A percentile compares a stretch with the other conserved stretches of the same genome.
Evolutionary conservation across 1,139 yeast genomes (phyloP).

Genomic region (Arxiozyma bovina): DNA sequence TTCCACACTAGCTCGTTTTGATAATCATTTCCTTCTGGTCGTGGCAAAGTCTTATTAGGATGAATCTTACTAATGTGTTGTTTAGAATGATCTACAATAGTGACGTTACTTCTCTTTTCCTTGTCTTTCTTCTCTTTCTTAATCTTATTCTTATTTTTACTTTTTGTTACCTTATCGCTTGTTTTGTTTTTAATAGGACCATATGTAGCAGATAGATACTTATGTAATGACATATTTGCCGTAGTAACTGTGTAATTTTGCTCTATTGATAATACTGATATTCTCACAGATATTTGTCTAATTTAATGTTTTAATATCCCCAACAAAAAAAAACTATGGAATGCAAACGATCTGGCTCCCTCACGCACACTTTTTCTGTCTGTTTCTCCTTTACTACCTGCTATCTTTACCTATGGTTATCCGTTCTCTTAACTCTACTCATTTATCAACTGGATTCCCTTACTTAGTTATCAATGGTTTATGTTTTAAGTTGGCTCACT

Average conservation of each 20-base stretch:
- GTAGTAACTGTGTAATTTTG: not conserved
- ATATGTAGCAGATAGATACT: slow-evolving; percentile 45
- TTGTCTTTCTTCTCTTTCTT: slow-evolving; percentile 16
- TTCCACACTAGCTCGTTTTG: slow-evolving; percentile 1
- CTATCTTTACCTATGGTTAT: not conserved
- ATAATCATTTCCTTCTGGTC: not conserved
- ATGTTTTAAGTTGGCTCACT: not conserved
- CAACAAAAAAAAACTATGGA: not conserved
- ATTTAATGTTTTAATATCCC: not conserved
- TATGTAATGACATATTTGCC: slow-evolving; percentile 40
- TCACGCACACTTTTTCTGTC: not conserved
- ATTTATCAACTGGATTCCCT: no score
- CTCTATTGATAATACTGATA: not conserved
- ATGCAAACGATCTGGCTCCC: not conserved
- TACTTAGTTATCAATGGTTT: no score
- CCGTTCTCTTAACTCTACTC: not conserved
- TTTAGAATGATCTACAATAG: not conserved
- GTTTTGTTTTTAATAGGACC: slow-evolving; percentile 15
- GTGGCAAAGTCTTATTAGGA: not conserved
- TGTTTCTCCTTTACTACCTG: not conserved
- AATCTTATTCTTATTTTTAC: slow-evolving; percentile 22
- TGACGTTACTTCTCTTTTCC: not conserved
- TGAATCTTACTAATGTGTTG: not conserved
- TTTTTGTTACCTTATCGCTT: slow-evolving; percentile 7
- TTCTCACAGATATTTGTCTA: not conserved